These are phyloP conservation scores for Coemansia sp. DNA, from an alignment of 192 early-diverging fungal species.

Conservation along the genomic window DNA sequence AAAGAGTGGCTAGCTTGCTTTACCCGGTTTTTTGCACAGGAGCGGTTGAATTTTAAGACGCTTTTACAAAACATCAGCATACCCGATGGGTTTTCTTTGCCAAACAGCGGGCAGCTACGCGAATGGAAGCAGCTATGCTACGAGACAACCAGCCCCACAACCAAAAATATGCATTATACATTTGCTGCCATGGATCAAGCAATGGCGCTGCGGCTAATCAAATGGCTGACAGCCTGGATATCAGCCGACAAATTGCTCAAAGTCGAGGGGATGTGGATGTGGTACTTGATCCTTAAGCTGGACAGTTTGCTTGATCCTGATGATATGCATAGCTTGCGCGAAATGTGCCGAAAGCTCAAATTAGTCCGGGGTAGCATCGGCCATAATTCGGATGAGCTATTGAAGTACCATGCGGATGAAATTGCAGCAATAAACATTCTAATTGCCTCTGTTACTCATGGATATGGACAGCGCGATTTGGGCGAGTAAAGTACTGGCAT, in stretches of 20 bases:
- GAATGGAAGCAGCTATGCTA: slow-evolving; percentile 47
- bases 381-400: neutral
- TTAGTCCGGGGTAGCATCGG: slow-evolving; percentile 17
- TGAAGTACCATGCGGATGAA: slow-evolving; percentile 17
- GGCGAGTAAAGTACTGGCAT: neutral
- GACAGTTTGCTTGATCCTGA: slow-evolving; percentile 40
- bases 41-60: slow-evolving; percentile 8
- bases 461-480: slow-evolving; percentile 38
- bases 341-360: slow-evolving; percentile 35
- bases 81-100: slow-evolving; percentile 13
- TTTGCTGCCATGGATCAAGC: slow-evolving; percentile 35
- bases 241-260: slow-evolving; percentile 19
- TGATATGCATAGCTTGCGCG: slow-evolving; percentile 40
- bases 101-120: slow-evolving; percentile 14
- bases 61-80: slow-evolving; percentile 5
- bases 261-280: slow-evolving; percentile 39
- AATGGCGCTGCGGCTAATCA: slow-evolving; percentile 36
- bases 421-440: slow-evolving; percentile 44
- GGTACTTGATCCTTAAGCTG: slow-evolving; percentile 38
- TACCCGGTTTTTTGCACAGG: slow-evolving; percentile 7
- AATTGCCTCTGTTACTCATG: slow-evolving; percentile 34
- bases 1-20: slow-evolving; percentile 19
- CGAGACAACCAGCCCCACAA: neutral
- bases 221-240: slow-evolving; percentile 38
- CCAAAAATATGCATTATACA: slow-evolving; percentile 17